Evolutionary conservation across 257 asterid species (phyloP), one percentile per base, ranked within the genome.

Genomic region (Parsonsia alboflavescens): DNA sequence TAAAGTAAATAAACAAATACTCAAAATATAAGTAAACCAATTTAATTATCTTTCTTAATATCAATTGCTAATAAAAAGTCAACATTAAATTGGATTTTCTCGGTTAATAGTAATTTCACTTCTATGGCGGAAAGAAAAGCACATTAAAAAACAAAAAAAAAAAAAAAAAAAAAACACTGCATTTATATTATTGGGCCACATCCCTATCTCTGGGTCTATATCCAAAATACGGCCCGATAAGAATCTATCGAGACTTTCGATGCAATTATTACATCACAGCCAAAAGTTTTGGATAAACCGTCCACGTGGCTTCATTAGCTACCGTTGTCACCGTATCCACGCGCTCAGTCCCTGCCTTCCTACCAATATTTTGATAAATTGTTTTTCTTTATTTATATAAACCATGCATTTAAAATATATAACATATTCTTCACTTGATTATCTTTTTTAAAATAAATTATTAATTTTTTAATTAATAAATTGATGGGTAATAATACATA

Each of bases 251-350:
- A 30, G 42, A 69, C 7, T 79, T 79, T 44, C 75, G 33, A 62
- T 44, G 65, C 54, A 48, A 71, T 17, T 0, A 71, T 41, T n/a
- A 44, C 30, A 42, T 41, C 72, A 67, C 54, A 21, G 9, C 9
- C 36, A 9, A 41, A 57, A 75, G 73, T 72, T 71, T 69, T 70
- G 68, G 77, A 73, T 78, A 73, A 63, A 69, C 81, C 82, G 76
- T 76, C 63, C 83, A 71, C 76, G 85, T 76, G 77, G 56, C 69
- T 39, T 16, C 12, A 46, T 16, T 11, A 33, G 17, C 22, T 41
- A 24, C 69, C 19, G 7, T 45, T 24, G 9, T 45, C 56, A 22
- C 36, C n/a, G 12, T 46, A 46, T 46, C 50, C 50, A 46, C 50
- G 12, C 8, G 50, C 50, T 11, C 2, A 46, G 48, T 8, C 48